Conservation (phyloP, 192 early-diverging fungal genomes). For the Dissophora globulifera region DNA sequence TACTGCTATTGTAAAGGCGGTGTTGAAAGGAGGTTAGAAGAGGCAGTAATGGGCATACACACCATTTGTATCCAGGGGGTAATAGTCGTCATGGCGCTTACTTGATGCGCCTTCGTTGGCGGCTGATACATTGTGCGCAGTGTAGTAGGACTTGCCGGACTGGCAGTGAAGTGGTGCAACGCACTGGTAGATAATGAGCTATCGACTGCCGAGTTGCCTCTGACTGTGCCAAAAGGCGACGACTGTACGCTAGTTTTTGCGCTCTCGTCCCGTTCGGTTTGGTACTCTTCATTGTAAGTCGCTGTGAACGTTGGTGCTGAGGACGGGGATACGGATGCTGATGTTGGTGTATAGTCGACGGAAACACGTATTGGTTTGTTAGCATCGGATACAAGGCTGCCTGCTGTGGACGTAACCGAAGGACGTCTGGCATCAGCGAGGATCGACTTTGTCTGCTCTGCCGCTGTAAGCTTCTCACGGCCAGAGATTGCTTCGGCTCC, state of each 20-base stretch:
- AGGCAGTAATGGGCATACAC: no score
- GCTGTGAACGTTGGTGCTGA: conserved; percentile 25
- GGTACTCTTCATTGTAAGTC: conserved; percentile 36
- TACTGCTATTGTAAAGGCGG: not conserved
- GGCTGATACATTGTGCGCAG: not conserved
- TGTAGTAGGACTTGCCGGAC: not conserved
- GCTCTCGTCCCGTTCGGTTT: conserved; percentile 35
- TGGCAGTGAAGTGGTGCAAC: not conserved
- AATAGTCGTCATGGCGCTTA: not conserved
- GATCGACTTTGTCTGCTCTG: not conserved
- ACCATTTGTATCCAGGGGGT: no score
- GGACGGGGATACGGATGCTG: no score
- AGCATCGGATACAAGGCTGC: conserved; percentile 8
- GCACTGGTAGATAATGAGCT: not conserved
- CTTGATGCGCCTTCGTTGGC: not conserved
- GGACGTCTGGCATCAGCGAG: not conserved
- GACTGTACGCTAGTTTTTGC: conserved; percentile 5
- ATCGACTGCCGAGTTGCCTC: not conserved
- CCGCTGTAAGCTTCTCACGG: conserved; percentile 6
- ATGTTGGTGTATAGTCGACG: no score
- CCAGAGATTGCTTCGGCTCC: conserved; percentile 20
- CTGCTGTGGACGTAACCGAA: conserved; percentile 8
- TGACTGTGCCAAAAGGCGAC: conserved; percentile 4
- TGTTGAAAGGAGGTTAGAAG: no score
- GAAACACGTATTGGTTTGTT: conserved; percentile 2